Base-by-base conservation (phyloP, 2,329 filamentous ascomycete genomes). In the Alternaria solani region DNA sequence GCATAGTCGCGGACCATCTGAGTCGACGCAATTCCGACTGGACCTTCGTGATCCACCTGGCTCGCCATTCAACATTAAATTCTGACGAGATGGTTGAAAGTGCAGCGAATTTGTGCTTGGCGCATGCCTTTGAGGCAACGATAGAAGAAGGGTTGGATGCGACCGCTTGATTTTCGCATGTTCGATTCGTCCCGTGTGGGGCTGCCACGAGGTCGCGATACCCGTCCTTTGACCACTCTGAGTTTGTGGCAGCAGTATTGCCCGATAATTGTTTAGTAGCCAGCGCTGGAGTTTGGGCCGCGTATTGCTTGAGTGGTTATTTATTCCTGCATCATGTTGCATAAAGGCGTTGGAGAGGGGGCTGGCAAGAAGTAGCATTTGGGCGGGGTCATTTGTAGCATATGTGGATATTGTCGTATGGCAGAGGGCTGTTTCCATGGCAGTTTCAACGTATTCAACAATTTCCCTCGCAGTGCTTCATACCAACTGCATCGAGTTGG, bases 11-110 rank as follows among this genome's bases (percentile, higher is more conserved):
- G 72, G 66, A 16, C 65, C 64, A 9, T 76, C 74, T 14, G 72
- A 77, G 43, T 70, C 63, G 49, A 73, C 64, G 51, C 71, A 76
- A 47, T 78, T 76, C 57, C 70, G 75, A 55, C 64, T 77, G 39
- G 74, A 77, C 41, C 59, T 78, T 56, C 74, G 61, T 58, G 75
- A 78, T 54, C 74, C 73, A 39, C 76, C 76, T 43, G 74, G 71
- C 61, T 78, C 76, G 18, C 76, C 76, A 39, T 78, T 78, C 63
- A 74, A 76, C 57, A 74, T 78, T 59, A 77, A 77, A 48, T 78
- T 78, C 55, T 76, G 73, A 70, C 64, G 23, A 48, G 62, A 64
- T 43, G 34, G 38, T 61, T 38, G 55, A 57, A 36, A 60, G 11
- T 26, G 34, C 42, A 39, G 43, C 26, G 36, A 14, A 46, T 43